Evolutionary conservation across 2,329 filamentous ascomycete species (phyloP).

Genomic region (Aspergillus aculeatus): DNA sequence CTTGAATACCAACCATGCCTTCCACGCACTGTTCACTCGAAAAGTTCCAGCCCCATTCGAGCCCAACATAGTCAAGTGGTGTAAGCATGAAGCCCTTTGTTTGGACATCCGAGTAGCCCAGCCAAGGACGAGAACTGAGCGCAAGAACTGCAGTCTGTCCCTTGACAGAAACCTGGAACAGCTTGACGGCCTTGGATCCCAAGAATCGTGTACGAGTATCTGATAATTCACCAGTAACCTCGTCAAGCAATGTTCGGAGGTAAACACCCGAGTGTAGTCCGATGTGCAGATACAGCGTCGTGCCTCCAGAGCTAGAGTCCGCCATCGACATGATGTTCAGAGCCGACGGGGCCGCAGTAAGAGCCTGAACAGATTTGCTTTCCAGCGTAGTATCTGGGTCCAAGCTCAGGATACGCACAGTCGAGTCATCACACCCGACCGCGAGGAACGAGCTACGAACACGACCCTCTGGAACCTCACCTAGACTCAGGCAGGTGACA

Average conservation of each 20-base stretch:
- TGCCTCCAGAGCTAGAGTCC: slow-evolving; percentile 84
- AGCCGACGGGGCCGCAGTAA: slow-evolving; percentile 85
- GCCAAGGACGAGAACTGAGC: slow-evolving; percentile 90
- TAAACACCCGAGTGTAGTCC: slow-evolving; percentile 95
- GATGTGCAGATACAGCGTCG: slow-evolving; percentile 91
- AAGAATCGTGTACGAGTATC: slow-evolving; percentile 94
- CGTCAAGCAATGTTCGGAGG: slow-evolving; percentile 88
- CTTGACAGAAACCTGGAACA: slow-evolving; percentile 88
- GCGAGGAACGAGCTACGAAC: slow-evolving; percentile 88
- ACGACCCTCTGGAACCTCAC: slow-evolving; percentile 86
- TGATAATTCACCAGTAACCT: slow-evolving; percentile 90
- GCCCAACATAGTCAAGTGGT: slow-evolving; percentile 79
- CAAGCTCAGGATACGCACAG: slow-evolving; percentile 86
- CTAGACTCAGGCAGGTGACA: slow-evolving; percentile 90
- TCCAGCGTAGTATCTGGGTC: slow-evolving; percentile 88
- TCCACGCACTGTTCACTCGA: slow-evolving; percentile 91
- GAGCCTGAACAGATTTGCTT: slow-evolving; percentile 88
- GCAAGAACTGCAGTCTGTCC: slow-evolving; percentile 82
- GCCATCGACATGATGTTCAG: slow-evolving; percentile 93
- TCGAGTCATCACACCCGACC: slow-evolving; percentile 95
- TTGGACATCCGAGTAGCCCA: slow-evolving; percentile 87
- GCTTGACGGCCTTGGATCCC: slow-evolving; percentile 81
- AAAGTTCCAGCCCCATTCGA: slow-evolving; percentile 96
- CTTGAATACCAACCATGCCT: slow-evolving; percentile 91
- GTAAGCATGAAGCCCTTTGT: slow-evolving; percentile 89